Conservation (phyloP, 495 filamentous ascomycete genomes). For the Aspergillus taichungensis region DNA sequence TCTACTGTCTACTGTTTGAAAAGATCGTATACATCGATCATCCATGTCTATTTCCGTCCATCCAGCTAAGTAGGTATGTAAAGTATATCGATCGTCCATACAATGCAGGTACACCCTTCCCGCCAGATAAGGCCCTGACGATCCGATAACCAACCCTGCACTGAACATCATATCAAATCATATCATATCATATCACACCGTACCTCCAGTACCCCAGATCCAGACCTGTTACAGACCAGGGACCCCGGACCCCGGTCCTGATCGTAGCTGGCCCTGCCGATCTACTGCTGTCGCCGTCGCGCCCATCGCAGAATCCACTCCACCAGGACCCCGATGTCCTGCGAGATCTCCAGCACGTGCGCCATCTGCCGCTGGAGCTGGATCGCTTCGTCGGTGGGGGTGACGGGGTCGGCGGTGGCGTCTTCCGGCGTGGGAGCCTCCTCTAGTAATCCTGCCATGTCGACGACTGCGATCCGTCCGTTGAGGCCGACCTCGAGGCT, state of each 20-base stretch:
- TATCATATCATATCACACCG: too few species aligned
- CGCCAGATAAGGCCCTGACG: too few species aligned
- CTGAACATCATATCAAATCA: too few species aligned
- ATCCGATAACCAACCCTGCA: too few species aligned
- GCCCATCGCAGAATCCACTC: constrained; percentile 39
- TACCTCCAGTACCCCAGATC: too few species aligned
- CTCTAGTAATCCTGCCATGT: constrained; percentile 24
- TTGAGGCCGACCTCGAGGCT: constrained; percentile 54
- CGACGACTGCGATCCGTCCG: constrained; percentile 43
- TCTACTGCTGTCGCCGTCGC: constrained; percentile 22
- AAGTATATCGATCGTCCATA: too few species aligned
- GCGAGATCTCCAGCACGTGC: constrained; percentile 33
- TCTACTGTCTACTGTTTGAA: too few species aligned
- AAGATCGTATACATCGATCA: too few species aligned
- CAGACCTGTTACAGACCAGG: too few species aligned
- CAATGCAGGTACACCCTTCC: too few species aligned
- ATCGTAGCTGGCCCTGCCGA: constrained; percentile 5
- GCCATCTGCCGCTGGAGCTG: constrained; percentile 32
- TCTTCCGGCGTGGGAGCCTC: constrained; percentile 5
- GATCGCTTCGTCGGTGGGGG: constrained; percentile 19
- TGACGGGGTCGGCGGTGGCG: constrained; percentile 15
- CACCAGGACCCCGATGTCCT: constrained; percentile 50
- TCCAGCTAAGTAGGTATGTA: too few species aligned
- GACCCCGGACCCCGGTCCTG: background rate
- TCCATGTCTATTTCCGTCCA: too few species aligned